Conservation (phyloP, 805 yeast genomes). For the Saccharomycopsis babjevae region DNA sequence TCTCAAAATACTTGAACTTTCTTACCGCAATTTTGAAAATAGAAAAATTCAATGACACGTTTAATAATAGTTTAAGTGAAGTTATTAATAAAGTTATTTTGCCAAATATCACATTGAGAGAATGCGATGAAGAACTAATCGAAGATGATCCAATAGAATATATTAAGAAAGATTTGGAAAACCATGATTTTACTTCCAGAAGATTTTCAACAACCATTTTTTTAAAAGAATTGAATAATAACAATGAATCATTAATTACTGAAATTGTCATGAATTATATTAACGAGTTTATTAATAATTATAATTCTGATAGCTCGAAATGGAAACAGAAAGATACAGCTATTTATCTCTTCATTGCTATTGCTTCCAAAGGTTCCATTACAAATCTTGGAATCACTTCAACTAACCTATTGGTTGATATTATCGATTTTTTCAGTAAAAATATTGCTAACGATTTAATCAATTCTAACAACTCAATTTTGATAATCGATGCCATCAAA, state of each 20-base stretch:
- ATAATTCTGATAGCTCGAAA: slow-evolving; percentile 34
- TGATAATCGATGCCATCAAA: slow-evolving; percentile 87
- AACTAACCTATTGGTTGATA: slow-evolving; percentile 75
- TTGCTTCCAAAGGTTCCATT: slow-evolving; percentile 87
- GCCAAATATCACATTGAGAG: slow-evolving; percentile 82
- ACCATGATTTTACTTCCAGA: slow-evolving; percentile 87
- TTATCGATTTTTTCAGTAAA: slow-evolving; percentile 71
- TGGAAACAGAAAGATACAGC: slow-evolving; percentile 90
- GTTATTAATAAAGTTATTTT: slow-evolving; percentile 74
- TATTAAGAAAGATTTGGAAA: slow-evolving; percentile 89
- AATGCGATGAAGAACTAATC: slow-evolving; percentile 81
- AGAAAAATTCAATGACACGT: slow-evolving; percentile 55
- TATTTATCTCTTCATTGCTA: slow-evolving; percentile 71
- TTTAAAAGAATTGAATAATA: slow-evolving; percentile 73
- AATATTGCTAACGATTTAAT: slow-evolving; percentile 78
- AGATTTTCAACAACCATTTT: slow-evolving; percentile 91
- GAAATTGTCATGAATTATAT: slow-evolving; percentile 65
- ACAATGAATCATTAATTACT: slow-evolving; percentile 66
- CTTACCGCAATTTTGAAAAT: slow-evolving; percentile 71
- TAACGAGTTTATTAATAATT: slow-evolving; percentile 49
- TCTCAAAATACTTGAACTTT: slow-evolving; percentile 70
- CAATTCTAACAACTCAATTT: slow-evolving; percentile 54
- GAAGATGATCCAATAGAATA: slow-evolving; percentile 96
- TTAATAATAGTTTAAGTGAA: slow-evolving; percentile 57
- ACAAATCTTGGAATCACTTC: slow-evolving; percentile 81